These are phyloP conservation scores for Microglena sp. DNA, from an alignment of 139 green algal species.

Conservation along the genomic window DNA sequence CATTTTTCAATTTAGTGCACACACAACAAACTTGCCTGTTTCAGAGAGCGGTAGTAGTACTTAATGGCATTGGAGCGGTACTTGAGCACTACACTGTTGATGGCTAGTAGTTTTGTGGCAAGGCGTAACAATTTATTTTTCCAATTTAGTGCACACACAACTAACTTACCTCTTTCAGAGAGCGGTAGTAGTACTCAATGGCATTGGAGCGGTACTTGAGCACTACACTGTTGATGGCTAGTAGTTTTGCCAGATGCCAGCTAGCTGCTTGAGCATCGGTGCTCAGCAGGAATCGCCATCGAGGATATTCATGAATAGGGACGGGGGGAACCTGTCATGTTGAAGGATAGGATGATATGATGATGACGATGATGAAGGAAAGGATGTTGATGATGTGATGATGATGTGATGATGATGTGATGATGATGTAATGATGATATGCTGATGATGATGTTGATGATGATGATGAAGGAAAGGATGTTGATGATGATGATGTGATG, in stretches of 20 bases:
- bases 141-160: too few species aligned
- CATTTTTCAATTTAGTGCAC: too few species aligned
- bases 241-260: constrained; percentile 36
- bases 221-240: constrained; percentile 24
- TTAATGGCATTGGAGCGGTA: not conserved
- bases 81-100: not conserved
- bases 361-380: too few species aligned
- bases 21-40: too few species aligned
- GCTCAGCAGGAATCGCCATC: constrained; percentile 27
- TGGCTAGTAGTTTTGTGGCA: not conserved
- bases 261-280: constrained; percentile 27
- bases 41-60: not conserved
- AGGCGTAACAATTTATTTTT: too few species aligned
- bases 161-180: not conserved
- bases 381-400: too few species aligned
- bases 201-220: constrained; percentile 15
- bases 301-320: constrained; percentile 24
- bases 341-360: too few species aligned
- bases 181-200: constrained; percentile 36
- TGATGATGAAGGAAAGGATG: too few species aligned
- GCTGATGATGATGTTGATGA: too few species aligned
- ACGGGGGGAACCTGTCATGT: constrained; percentile 26
- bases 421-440: too few species aligned
- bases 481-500: too few species aligned
- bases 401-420: too few species aligned